A percentile compares a stretch with the other conserved stretches of the same genome.
These are phyloP conservation scores for Cynara cardunculus DNA, from an alignment of 129 eudicot species.

Conservation along the genomic window DNA sequence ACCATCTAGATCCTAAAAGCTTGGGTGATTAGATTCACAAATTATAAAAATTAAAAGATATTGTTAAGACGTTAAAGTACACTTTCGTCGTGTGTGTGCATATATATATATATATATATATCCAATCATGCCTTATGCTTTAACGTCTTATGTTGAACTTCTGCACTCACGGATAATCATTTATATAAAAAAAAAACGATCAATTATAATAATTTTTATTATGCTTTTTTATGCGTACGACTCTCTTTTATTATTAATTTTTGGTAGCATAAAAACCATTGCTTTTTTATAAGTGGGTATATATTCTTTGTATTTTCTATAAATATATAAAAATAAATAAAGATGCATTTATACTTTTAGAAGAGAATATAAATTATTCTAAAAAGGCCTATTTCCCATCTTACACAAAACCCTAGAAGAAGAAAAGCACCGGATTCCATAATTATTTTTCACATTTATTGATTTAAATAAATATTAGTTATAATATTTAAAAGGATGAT, in stretches of 20 bases:
- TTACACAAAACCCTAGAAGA: neutral
- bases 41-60: neutral
- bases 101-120: too few relatives aligned
- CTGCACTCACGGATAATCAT: too few relatives aligned
- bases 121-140: too few relatives aligned
- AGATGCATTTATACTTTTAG: conserved; percentile 12
- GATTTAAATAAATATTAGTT: neutral
- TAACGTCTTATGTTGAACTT: neutral
- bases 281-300: conserved; percentile 28
- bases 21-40: neutral
- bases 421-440: conserved; percentile 20
- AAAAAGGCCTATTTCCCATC: conserved; percentile 8
- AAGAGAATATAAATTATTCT: conserved; percentile 21
- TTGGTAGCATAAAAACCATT: conserved; percentile 14
- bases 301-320: conserved; percentile 11
- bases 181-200: too few relatives aligned
- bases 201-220: neutral
- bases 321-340: neutral
- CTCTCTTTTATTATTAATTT: neutral
- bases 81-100: too few relatives aligned
- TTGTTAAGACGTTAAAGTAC: neutral
- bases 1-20: neutral
- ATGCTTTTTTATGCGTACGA: neutral
- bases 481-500: too few relatives aligned
- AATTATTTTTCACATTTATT: neutral